Evolutionary conservation across 176 grass and related monocot genomes (phyloP).

Genomic region (Oryza glaberrima): DNA sequence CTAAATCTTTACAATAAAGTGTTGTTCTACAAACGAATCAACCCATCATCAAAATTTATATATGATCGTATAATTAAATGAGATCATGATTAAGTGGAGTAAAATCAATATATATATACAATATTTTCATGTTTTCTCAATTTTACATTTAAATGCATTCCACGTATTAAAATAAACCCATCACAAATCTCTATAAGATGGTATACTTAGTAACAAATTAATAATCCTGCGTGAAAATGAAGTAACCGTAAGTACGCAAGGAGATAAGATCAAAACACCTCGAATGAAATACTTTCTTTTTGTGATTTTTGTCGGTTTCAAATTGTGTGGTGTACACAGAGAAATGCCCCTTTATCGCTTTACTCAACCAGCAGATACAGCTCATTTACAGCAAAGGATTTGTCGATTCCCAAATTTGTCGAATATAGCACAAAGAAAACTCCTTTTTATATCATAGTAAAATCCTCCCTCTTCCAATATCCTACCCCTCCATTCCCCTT

Average conservation of each 20-base stretch:
- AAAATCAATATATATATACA: neutral
- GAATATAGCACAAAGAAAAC: neutral
- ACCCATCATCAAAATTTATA: neutral
- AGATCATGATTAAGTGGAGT: neutral
- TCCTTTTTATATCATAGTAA: neutral
- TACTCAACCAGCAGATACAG: neutral
- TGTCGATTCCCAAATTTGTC: neutral
- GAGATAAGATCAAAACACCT: neutral
- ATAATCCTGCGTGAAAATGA: neutral
- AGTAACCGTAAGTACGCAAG: neutral
- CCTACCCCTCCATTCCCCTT: neutral
- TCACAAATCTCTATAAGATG: neutral
- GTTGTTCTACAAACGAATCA: neutral
- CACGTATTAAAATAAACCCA: too few relatives aligned
- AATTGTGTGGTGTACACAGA: neutral
- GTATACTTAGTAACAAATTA: neutral
- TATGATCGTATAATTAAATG: neutral
- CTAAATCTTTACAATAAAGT: neutral
- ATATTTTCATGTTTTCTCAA: neutral
- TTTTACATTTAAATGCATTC: neutral
- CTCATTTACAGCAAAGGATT: neutral
- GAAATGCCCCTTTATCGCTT: neutral
- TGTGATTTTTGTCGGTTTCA: neutral
- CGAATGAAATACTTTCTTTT: neutral
- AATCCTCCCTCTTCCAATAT: neutral